Percentiles rank a stretch among this genome's conserved stretches.
These are phyloP conservation scores for Cercophora newfieldiana DNA, from an alignment of 495 filamentous ascomycete species.

Conservation along the genomic window DNA sequence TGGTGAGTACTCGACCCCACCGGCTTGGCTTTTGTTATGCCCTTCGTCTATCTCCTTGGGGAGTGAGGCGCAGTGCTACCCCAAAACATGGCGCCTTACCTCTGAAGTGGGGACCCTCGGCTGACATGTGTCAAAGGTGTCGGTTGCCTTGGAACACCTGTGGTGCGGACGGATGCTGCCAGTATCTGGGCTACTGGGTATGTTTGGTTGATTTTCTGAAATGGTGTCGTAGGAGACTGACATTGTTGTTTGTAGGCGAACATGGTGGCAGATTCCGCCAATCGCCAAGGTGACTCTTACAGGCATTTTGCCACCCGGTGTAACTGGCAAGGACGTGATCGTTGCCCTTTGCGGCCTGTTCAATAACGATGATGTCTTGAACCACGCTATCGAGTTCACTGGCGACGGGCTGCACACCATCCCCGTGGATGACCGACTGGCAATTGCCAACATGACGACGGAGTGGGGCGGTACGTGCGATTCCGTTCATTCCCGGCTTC, in stretches of 20 bases:
- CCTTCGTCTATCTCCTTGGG: background rate
- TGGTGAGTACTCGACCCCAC: conserved; percentile 37
- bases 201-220: too few species aligned
- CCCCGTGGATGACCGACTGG: conserved; percentile 72
- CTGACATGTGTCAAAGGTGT: conserved; percentile 35
- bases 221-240: too few species aligned
- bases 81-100: background rate
- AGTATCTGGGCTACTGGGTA: conserved; percentile 81
- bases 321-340: conserved; percentile 95
- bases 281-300: conserved; percentile 78
- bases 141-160: conserved; percentile 69
- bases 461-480: conserved; percentile 69
- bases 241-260: conserved; percentile 29
- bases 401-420: conserved; percentile 74
- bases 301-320: conserved; percentile 72
- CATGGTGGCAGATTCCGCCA: conserved; percentile 90
- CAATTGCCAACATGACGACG: conserved; percentile 93
- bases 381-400: conserved; percentile 89
- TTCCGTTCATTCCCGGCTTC: background rate
- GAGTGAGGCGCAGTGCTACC: background rate
- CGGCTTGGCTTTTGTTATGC: background rate
- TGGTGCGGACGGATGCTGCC: conserved; percentile 86
- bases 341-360: conserved; percentile 86
- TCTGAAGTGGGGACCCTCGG: background rate
- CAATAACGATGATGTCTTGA: conserved; percentile 86